These are phyloP conservation scores for Neltuma alba DNA, from an alignment of 306 rosid genomes.

Conservation along the genomic window DNA sequence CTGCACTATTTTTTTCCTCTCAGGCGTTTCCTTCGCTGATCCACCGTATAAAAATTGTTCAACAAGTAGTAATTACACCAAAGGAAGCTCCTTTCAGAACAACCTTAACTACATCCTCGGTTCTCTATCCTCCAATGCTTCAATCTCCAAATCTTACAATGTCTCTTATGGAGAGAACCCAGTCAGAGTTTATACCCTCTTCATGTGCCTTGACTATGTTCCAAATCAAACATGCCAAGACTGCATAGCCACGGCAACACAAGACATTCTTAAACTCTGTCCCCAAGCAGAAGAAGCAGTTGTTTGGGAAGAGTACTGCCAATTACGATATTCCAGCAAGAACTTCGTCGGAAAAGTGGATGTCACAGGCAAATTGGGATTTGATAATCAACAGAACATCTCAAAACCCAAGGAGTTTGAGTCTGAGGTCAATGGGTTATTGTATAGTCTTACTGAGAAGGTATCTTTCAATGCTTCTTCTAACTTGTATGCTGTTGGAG, in stretches of 20 bases:
- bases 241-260: slow-evolving; percentile 43
- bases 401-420: slow-evolving; percentile 41
- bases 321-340: slow-evolving; percentile 52
- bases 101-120: slow-evolving; percentile 37
- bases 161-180: slow-evolving; percentile 37
- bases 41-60: slow-evolving; percentile 48
- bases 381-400: slow-evolving; percentile 29
- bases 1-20: slow-evolving; percentile 29
- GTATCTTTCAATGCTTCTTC: slow-evolving; percentile 47
- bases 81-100: slow-evolving; percentile 25
- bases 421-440: slow-evolving; percentile 40
- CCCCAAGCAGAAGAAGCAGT: slow-evolving; percentile 51
- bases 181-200: slow-evolving; percentile 37
- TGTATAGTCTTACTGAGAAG: slow-evolving; percentile 39
- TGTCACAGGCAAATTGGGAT: slow-evolving; percentile 36
- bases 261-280: slow-evolving; percentile 43
- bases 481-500: slow-evolving; percentile 51
- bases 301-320: slow-evolving; percentile 65
- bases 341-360: slow-evolving; percentile 53
- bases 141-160: slow-evolving; percentile 35
- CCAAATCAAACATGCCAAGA: slow-evolving; percentile 41
- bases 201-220: slow-evolving; percentile 51
- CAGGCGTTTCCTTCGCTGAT: slow-evolving; percentile 34
- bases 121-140: slow-evolving; percentile 41
- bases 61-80: slow-evolving; percentile 24